phyloP scores from a whole-genome alignment of 2,329 filamentous ascomycete genomes.

The Zopfia rhizophila region DNA sequence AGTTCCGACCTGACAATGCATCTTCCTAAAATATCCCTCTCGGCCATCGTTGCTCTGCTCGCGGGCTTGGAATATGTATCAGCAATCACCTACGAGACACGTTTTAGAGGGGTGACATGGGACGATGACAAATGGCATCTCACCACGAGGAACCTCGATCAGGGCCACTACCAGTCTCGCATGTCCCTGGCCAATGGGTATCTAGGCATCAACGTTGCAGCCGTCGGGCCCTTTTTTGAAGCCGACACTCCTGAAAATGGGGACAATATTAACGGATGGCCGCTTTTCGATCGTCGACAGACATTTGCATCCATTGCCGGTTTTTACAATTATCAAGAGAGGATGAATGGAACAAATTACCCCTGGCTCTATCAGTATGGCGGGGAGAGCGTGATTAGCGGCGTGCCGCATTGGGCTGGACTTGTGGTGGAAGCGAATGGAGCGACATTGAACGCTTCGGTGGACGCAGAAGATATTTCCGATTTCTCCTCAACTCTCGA shows the following conservation, averaged over 20 bases:
- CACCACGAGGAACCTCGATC: conserved; percentile 63
- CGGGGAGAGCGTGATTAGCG: conserved; percentile 75
- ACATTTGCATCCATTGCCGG: conserved; percentile 75
- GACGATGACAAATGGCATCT: conserved; percentile 68
- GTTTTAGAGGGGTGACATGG: conserved; percentile 62
- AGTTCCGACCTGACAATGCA: no score
- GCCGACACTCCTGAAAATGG: conserved; percentile 61
- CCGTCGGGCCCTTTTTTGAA: conserved; percentile 72
- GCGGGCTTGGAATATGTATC: neutral
- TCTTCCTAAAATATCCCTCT: no score
- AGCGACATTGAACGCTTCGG: conserved; percentile 68
- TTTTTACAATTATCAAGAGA: conserved; percentile 71
- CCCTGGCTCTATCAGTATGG: conserved; percentile 76
- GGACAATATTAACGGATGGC: conserved; percentile 73
- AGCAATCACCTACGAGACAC: conserved; percentile 5
- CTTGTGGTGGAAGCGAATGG: conserved; percentile 67
- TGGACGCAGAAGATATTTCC: conserved; percentile 67
- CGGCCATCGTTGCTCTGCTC: conserved; percentile 2
- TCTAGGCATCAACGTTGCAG: conserved; percentile 70
- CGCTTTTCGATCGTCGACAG: conserved; percentile 70
- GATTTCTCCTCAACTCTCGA: conserved; percentile 71
- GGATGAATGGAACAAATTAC: conserved; percentile 71
- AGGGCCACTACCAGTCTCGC: conserved; percentile 70
- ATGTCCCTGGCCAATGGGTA: conserved; percentile 68
- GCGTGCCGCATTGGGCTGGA: conserved; percentile 75